phyloP scores from a whole-genome alignment of 2,329 filamentous ascomycete genomes.

The Mycogone perniciosa region DNA sequence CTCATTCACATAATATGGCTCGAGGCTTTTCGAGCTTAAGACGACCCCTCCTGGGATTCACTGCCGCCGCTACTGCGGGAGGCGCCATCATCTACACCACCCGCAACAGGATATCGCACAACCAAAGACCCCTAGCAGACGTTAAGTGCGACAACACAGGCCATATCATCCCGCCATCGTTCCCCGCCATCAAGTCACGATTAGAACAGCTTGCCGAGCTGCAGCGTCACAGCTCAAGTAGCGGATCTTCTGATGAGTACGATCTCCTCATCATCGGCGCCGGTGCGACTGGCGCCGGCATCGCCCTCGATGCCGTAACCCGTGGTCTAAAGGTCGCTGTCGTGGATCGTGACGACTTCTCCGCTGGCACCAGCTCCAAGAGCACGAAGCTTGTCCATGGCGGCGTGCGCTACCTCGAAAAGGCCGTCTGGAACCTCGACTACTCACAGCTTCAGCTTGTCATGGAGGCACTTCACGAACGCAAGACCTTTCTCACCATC shows the following conservation, averaged over 20 bases:
- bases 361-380: conserved; percentile 75
- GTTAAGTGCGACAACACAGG: conserved; percentile 31
- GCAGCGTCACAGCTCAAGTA: conserved; percentile 25
- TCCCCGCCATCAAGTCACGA: conserved; percentile 29
- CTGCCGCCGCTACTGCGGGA: conserved; percentile 25
- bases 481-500: conserved; percentile 76
- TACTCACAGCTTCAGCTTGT: conserved; percentile 78
- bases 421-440: conserved; percentile 79
- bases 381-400: conserved; percentile 84
- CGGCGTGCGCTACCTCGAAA: conserved; percentile 78
- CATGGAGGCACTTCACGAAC: conserved; percentile 73
- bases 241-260: conserved; percentile 51
- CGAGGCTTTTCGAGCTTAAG: conserved; percentile 29
- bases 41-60: conserved; percentile 28
- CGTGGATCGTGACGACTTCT: conserved; percentile 79
- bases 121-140: conserved; percentile 28
- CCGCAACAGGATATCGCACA: conserved; percentile 24
- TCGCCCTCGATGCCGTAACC: conserved; percentile 74
- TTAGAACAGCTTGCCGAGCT: conserved; percentile 35
- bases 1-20: conserved; percentile 23
- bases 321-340: conserved; percentile 73
- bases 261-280: conserved; percentile 74
- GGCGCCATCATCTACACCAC: conserved; percentile 26
- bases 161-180: conserved; percentile 32
- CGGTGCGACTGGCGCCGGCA: conserved; percentile 72